Evolutionary conservation across 83 land plant genomes (phyloP), one percentile per base, ranked within the genome.

Genomic region (Thuja plicata): DNA sequence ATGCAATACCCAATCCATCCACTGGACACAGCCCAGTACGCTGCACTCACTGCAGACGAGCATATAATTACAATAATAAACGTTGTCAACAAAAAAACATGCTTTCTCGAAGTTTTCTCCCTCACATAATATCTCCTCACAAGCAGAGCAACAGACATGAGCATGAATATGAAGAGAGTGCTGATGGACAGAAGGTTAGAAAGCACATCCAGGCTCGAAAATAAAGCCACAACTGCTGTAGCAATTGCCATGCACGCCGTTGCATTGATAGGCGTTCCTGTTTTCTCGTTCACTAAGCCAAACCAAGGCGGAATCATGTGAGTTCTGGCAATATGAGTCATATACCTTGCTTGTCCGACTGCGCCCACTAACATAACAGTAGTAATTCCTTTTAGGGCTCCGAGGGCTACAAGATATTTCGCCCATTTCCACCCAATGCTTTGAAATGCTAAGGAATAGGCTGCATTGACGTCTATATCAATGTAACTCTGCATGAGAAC

Each of bases 251-350:
- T 90, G 60, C 84, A 90, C n/a, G 91, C 86, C 19, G 99, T 96
- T 38, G 95, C 98, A 76, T 93, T 91, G 37, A 97, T 84, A 5
- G 99, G 99, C 0, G 99, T 98, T 50, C 97, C 97, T 7, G 96
- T 96, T 7, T 74, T 62, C 0, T 82, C 84, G 82, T 93, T 85
- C 15, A 98, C 96, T 0, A 88, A 45, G 16, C 96, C 99, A 82
- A 98, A 88, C 96, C 97, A 96, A 2, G 94, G 95, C 17, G 98
- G 96, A 83, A 96, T 89, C 90, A 98, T 93, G 91, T 96, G 95
- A 11, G 99, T 92, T 2, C 99, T 88, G 10, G 97, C 97, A n/a
- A 98, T 94, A 91, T 96, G 98, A 8, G 97, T 96, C 4, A 96
- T 81, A 54, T 96, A 96, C 70, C 98, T 85, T 1, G 95, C 97